A percentile compares a stretch with the other conserved stretches of the same genome.
Evolutionary conservation across 768 basidiomycete genomes (phyloP).

Genomic region (Tricholoma sp.): DNA sequence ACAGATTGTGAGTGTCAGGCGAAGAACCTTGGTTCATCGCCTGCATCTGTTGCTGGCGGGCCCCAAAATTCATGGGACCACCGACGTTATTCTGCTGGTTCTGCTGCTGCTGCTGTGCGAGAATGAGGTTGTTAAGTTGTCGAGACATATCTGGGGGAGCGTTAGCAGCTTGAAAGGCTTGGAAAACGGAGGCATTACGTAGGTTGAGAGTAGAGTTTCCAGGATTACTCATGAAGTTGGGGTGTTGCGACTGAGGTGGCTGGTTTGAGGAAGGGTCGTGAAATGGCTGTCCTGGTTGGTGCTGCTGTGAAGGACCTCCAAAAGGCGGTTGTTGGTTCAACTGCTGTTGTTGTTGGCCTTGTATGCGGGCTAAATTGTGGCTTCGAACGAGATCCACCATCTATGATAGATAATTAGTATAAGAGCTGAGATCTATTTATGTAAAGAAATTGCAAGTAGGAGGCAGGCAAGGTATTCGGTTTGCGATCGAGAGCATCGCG

Average conservation of each 20-base stretch:
- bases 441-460: conserved; percentile 15
- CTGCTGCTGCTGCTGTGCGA: conserved; percentile 38
- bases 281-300: conserved; percentile 20
- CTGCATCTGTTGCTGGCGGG: conserved; percentile 18
- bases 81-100: conserved; percentile 5
- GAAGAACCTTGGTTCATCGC: conserved; percentile 33
- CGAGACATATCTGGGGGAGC: conserved; percentile 19
- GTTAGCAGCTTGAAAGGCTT: conserved; percentile 25
- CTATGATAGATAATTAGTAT: conserved; percentile 22
- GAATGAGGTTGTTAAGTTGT: conserved; percentile 47
- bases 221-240: conserved; percentile 5
- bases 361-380: conserved; percentile 35
- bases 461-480: conserved; percentile 4
- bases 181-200: conserved; percentile 31
- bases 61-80: not conserved
- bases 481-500: conserved; percentile 7
- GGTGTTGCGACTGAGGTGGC: conserved; percentile 32
- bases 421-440: conserved; percentile 14
- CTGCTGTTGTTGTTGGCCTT: conserved; percentile 28
- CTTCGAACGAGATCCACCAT: conserved; percentile 42
- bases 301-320: conserved; percentile 23
- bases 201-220: conserved; percentile 20
- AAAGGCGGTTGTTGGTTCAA: conserved; percentile 38
- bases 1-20: conserved; percentile 33
- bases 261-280: conserved; percentile 28